These are phyloP conservation scores for Blastobotrys malaysiensis DNA, from an alignment of 1,139 yeast species.

Conservation along the genomic window DNA sequence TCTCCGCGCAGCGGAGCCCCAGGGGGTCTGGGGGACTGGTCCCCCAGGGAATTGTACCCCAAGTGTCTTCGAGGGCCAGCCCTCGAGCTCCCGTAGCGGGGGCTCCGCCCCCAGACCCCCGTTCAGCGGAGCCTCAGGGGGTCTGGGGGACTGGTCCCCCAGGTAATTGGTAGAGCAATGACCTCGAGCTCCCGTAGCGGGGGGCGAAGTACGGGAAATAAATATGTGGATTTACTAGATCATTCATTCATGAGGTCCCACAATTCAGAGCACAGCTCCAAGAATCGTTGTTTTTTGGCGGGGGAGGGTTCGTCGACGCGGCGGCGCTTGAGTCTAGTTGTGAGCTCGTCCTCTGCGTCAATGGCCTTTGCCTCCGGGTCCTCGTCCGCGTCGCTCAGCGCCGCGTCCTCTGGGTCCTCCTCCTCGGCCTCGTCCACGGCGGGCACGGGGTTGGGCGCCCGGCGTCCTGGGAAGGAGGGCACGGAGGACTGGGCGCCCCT, in stretches of 20 bases:
- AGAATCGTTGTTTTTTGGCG: constrained; percentile 23
- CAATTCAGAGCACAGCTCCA: constrained; percentile 29
- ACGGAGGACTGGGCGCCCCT: constrained; percentile 8
- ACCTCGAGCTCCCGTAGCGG: no score
- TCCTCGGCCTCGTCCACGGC: constrained; percentile 17
- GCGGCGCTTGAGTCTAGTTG: constrained; percentile 9
- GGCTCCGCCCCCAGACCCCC: no score
- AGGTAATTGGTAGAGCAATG: no score
- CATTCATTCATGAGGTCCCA: constrained; percentile 28
- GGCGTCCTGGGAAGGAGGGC: constrained; percentile 3
- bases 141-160: no score
- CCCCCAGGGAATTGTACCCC: no score
- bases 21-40: no score
- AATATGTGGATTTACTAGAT: background rate
- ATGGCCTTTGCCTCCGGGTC: constrained; percentile 9
- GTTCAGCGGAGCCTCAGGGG: no score
- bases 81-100: no score
- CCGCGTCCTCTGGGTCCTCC: constrained; percentile 29
- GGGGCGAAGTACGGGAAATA: no score
- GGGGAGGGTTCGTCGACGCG: constrained; percentile 6
- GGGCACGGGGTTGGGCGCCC: constrained; percentile 3
- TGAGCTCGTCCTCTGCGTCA: constrained; percentile 11
- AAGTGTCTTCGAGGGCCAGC: no score
- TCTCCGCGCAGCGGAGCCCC: no score
- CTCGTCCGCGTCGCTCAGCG: constrained; percentile 22